phyloP scores from a whole-genome alignment of 306 rosid genomes.

The Inga laurina region DNA sequence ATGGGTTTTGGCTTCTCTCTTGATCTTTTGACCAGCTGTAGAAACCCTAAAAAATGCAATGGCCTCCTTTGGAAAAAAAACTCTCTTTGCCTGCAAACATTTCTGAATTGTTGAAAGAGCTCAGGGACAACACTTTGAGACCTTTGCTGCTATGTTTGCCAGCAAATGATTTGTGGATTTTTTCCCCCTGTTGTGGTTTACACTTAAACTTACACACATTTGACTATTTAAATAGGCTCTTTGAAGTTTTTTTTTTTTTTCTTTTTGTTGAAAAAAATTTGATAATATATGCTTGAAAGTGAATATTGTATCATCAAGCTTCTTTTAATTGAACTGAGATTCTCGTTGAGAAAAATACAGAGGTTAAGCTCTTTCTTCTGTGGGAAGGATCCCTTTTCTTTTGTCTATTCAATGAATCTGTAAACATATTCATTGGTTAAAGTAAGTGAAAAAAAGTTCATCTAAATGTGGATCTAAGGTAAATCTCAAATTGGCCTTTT shows the following conservation, averaged over 20 bases:
- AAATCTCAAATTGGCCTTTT: not conserved
- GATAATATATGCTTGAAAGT: not conserved
- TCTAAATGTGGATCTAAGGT: not conserved
- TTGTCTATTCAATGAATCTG: not conserved
- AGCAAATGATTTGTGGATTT: not conserved
- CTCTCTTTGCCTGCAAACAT: not conserved
- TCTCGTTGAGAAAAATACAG: not conserved
- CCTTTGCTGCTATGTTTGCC: not conserved
- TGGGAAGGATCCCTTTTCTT: not conserved
- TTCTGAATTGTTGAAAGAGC: not conserved
- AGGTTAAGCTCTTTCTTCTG: not conserved
- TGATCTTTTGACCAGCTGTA: not conserved
- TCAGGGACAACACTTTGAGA: not conserved
- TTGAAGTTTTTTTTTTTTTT: not conserved
- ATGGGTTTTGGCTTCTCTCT: not conserved
- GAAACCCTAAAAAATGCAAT: not conserved
- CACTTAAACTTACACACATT: not conserved
- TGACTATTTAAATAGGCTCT: not conserved
- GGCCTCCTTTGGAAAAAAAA: not conserved
- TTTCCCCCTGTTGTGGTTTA: not conserved
- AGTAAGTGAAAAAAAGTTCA: not conserved
- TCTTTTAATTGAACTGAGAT: not conserved
- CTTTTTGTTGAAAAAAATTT: not conserved
- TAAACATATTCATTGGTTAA: not conserved
- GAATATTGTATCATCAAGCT: not conserved